These are phyloP conservation scores for Microascus cirrosus DNA, from an alignment of 2,329 filamentous ascomycete species.

Conservation along the genomic window DNA sequence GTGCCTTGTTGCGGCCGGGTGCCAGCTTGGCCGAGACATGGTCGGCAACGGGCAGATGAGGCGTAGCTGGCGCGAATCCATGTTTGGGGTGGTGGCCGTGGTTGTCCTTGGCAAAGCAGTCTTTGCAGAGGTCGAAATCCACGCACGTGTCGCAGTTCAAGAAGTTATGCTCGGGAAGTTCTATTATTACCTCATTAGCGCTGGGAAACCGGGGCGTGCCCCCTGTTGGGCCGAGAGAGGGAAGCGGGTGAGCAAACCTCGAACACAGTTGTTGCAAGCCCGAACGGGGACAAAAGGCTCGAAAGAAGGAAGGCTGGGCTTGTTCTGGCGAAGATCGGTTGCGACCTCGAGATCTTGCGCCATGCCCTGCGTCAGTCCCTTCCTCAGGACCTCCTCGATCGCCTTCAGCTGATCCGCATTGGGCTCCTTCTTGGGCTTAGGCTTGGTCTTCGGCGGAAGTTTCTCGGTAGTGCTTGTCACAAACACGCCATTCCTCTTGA, in stretches of 20 bases:
- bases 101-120: slow-evolving; percentile 62
- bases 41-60: slow-evolving; percentile 48
- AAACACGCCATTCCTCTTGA: slow-evolving; percentile 65
- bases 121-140: slow-evolving; percentile 85
- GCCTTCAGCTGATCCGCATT: background rate
- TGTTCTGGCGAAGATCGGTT: background rate
- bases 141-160: slow-evolving; percentile 77
- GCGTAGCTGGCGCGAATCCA: slow-evolving; percentile 58
- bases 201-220: too few relatives aligned
- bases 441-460: slow-evolving; percentile 50
- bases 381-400: background rate
- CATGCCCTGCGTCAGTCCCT: background rate
- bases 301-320: background rate
- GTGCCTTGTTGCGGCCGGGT: slow-evolving; percentile 69
- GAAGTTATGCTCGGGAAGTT: slow-evolving; percentile 67
- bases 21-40: slow-evolving; percentile 57
- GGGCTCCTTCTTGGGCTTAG: slow-evolving; percentile 5
- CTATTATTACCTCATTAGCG: slow-evolving; percentile 25
- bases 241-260: slow-evolving; percentile 17
- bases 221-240: too few relatives aligned
- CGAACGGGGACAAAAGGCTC: slow-evolving; percentile 29
- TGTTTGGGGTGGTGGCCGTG: slow-evolving; percentile 92
- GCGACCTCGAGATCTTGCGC: background rate
- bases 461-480: slow-evolving; percentile 79
- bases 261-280: slow-evolving; percentile 58